Conservation (phyloP, 2,329 filamentous ascomycete species). For the Fusarium secorum region DNA sequence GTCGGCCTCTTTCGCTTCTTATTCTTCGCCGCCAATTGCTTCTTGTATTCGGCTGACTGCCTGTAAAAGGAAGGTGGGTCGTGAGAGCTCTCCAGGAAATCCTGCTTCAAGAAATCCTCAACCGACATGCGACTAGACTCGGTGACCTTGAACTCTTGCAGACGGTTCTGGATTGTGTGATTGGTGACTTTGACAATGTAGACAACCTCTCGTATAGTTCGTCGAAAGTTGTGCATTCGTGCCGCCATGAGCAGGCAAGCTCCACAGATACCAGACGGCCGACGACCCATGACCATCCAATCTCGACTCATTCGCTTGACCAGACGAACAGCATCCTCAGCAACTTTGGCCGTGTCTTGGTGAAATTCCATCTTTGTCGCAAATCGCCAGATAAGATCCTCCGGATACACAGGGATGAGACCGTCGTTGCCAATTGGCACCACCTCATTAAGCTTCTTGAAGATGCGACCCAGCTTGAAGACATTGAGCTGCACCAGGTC, state of each 20-base stretch:
- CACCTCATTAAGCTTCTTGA: slow-evolving; percentile 80
- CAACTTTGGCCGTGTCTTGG: slow-evolving; percentile 80
- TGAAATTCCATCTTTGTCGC: slow-evolving; percentile 92
- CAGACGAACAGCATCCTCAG: slow-evolving; percentile 85
- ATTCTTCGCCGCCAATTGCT: slow-evolving; percentile 59
- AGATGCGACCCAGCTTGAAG: slow-evolving; percentile 88
- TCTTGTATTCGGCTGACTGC: slow-evolving; percentile 66
- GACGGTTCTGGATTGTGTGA: slow-evolving; percentile 86
- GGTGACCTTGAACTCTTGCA: slow-evolving; percentile 90
- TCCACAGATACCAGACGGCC: slow-evolving; percentile 92
- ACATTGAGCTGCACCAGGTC: slow-evolving; percentile 86
- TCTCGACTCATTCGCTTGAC: slow-evolving; percentile 93
- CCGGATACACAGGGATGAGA: slow-evolving; percentile 76
- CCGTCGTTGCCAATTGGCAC: slow-evolving; percentile 73
- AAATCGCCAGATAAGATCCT: slow-evolving; percentile 91
- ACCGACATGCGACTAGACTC: slow-evolving; percentile 86
- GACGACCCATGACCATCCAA: slow-evolving; percentile 95
- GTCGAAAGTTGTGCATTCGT: slow-evolving; percentile 97
- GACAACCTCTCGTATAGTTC: slow-evolving; percentile 93
- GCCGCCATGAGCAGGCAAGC: slow-evolving; percentile 94
- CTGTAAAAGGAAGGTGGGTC: slow-evolving; percentile 86
- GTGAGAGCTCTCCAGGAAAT: slow-evolving; percentile 75
- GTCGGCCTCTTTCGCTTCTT: slow-evolving; percentile 55
- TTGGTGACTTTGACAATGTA: slow-evolving; percentile 98
- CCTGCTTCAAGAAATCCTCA: slow-evolving; percentile 79